A percentile compares a stretch with the other conserved stretches of the same genome.
These are phyloP conservation scores for Arthrobotrys conoides DNA, from an alignment of 2,329 filamentous ascomycete genomes.

Conservation along the genomic window DNA sequence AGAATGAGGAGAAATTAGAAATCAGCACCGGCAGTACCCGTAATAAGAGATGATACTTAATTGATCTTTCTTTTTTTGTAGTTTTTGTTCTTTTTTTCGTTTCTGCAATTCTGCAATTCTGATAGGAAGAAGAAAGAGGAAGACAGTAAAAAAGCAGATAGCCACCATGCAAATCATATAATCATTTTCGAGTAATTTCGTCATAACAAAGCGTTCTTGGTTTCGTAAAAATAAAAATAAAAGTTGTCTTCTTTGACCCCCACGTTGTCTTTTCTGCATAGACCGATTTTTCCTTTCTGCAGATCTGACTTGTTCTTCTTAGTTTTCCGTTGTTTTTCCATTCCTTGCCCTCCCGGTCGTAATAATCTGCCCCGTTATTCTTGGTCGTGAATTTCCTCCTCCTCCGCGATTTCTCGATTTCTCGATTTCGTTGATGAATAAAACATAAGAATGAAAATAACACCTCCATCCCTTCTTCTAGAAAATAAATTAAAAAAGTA, in stretches of 20 bases:
- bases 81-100: neutral
- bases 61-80: neutral
- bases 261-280: neutral
- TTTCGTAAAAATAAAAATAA: neutral
- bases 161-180: constrained; percentile 5
- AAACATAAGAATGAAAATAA: constrained; percentile 41
- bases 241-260: neutral
- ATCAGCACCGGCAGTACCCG: neutral
- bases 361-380: neutral
- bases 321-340: neutral
- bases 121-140: neutral
- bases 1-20: constrained; percentile 4
- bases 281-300: neutral
- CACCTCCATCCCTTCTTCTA: neutral
- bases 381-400: neutral
- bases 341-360: neutral
- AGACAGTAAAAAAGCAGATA: neutral
- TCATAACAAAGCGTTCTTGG: constrained; percentile 4
- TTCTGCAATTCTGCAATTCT: no score
- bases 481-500: neutral
- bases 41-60: neutral
- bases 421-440: neutral
- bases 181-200: constrained; percentile 3
- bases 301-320: neutral
- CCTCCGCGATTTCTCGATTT: no score